Base-by-base conservation (phyloP, 2,329 filamentous ascomycete species). In the Zelopaecilomyces penicillatus region DNA sequence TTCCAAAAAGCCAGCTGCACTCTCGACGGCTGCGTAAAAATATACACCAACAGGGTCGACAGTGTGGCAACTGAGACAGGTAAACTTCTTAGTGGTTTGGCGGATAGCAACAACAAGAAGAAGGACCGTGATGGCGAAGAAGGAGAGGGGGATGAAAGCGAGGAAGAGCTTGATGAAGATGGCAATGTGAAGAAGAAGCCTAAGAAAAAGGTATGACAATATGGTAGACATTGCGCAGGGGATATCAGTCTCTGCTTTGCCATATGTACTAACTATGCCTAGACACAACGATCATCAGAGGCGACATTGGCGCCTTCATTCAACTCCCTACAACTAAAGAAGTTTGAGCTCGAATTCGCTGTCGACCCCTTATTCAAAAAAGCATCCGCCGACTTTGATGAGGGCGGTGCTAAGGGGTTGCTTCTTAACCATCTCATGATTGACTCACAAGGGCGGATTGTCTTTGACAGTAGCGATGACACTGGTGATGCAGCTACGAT, bases 281-380 rank as follows among this genome's bases (percentile, higher is more conserved):
- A 78, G 74, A 70, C 78, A 47, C 80, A 85, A 63, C 77, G 88
- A 47, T 90, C 87, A 27, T 90, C 93, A 6, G 93, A 98, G 67
- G 84, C 87, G n/a, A 98, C 93, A 0, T 73, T 98, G 5, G 93
- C 87, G 3, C 83, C 87, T 0, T 93, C 87, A 0, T 97, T 97
- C 63, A 80, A 84, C 36, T 83, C 90, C 12, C 63, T 98, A 44
- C 88, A 95, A 61, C 74, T 97, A 55, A 98, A 98, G 67, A 98
- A 97, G 65, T 90, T 98, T 58, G 93, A 98, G 56, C 76, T 97
- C 37, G 93, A 98, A 59, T 96, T 98, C 53, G 83, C 90, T 0
- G 91, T 98, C 5, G 93, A 98, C 59, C 93, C 93, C 3, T 69
- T 98, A n/a, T 98, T 98, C 76, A 98, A 98, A 61, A 98, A 98